phyloP scores from a whole-genome alignment of 2,329 filamentous ascomycete species.

The Colletotrichum tamarilloi region DNA sequence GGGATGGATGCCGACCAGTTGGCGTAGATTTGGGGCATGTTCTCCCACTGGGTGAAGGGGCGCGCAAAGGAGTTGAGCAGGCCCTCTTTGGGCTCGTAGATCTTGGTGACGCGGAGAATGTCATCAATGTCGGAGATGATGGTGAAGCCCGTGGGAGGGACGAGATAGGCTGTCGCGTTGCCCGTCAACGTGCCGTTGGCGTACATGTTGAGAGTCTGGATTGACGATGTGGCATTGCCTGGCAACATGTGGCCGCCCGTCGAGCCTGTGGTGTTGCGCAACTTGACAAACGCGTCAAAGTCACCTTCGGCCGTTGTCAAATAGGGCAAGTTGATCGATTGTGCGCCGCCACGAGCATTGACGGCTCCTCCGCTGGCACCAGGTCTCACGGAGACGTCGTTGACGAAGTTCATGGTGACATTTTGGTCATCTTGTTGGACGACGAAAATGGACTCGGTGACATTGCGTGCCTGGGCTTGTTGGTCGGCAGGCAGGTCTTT shows the following conservation, averaged over 20 bases:
- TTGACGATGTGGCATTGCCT: conserved; percentile 71
- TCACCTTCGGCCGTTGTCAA: conserved; percentile 76
- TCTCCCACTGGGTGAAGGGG: conserved; percentile 77
- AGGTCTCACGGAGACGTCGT: conserved; percentile 58
- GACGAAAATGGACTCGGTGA: conserved; percentile 80
- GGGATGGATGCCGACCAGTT: conserved; percentile 77
- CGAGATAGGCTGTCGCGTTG: conserved; percentile 81
- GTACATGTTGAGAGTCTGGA: conserved; percentile 78
- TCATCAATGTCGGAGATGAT: conserved; percentile 84
- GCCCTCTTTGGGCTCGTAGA: conserved; percentile 80
- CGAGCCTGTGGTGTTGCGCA: conserved; percentile 67
- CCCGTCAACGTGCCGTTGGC: conserved; percentile 73
- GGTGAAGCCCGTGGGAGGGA: conserved; percentile 76
- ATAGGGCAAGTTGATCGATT: conserved; percentile 73
- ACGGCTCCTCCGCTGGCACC: conserved; percentile 65
- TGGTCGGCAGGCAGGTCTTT: conserved; percentile 67
- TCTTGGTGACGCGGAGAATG: conserved; percentile 83
- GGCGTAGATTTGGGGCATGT: conserved; percentile 83
- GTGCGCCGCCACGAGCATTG: conserved; percentile 66
- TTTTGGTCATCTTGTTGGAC: conserved; percentile 75
- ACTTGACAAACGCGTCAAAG: conserved; percentile 76
- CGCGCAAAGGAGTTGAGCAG: conserved; percentile 81
- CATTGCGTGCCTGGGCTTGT: conserved; percentile 76
- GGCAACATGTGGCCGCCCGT: conserved; percentile 61
- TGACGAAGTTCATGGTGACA: conserved; percentile 70